Base-by-base conservation (phyloP, 2,329 filamentous ascomycete species). In the Celoporthe dispersa region DNA sequence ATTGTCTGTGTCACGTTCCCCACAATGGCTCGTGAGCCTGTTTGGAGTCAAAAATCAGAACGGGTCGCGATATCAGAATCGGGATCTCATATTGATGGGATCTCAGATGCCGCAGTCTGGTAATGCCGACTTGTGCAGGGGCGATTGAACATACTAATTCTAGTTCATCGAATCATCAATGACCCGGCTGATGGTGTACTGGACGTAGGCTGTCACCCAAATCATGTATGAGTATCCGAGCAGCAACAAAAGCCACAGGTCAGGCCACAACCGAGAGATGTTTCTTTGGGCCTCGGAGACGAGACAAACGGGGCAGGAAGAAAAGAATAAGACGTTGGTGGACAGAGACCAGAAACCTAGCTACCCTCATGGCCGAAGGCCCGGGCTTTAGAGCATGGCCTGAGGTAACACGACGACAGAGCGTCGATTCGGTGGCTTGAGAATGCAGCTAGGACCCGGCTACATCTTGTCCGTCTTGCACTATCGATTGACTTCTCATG, bases 1-100 rank as follows among this genome's bases (percentile, higher is more conserved):
- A 55, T 55, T 60, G 25, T 61, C 31, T 55, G 70, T 68, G 31
- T 25, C 62, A 72, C 70, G 31, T 35, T 31, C 2, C 31, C 62
- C 48, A 48, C 57, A 33, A 57, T 31, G 57, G 44, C 33, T 28
- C 3, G 28, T 22, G 66, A 51, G 25, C 31, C 33, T 39, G 39
- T n/a, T 6, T 53, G 11, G 19, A 53, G 16, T 22, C 33, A 12
- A 48, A 37, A 8, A 39, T 39, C 33, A 33, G 57, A 51, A 41
- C 31, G 60, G 60, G 12, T 44, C n/a, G 12, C 1, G 9, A 28
- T 28, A 44, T 28, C 9, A 63, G 25, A 28, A 16, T 28, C 25
- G 16, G 22, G 44, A 68, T 35, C 31, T 61, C 25, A 53, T 44
- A 60, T 68, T 62, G 31, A n/a, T 61, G 61, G 25, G 37, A 68